phyloP scores from a whole-genome alignment of 139 green algal species.

The Chlorella vulgaris region DNA sequence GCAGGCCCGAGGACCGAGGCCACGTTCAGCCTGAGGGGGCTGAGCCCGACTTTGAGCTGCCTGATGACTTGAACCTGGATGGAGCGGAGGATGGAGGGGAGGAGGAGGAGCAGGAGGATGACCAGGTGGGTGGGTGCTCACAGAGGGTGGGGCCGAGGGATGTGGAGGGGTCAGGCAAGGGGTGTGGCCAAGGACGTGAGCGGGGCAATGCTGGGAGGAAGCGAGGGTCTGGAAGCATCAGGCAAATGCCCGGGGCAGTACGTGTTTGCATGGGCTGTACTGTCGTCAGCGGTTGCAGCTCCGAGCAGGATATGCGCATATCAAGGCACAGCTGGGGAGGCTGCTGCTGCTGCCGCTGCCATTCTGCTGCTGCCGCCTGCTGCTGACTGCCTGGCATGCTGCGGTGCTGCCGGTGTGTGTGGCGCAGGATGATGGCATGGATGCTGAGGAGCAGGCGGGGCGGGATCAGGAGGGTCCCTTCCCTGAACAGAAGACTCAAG shows the following conservation, averaged over 20 bases:
- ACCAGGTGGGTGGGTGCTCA: constrained; percentile 5
- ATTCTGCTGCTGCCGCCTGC: constrained; percentile 9
- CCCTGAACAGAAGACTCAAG: background rate
- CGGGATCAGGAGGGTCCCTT: constrained; percentile 21
- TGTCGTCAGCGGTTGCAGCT: too few relatives aligned
- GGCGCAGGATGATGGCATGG: constrained; percentile 27
- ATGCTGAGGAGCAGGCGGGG: constrained; percentile 26
- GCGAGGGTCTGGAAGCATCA: background rate
- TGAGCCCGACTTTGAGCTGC: constrained; percentile 80
- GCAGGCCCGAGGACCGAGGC: constrained; percentile 81
- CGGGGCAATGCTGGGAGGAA: too few relatives aligned
- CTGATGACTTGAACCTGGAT: constrained; percentile 85
- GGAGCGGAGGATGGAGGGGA: constrained; percentile 50
- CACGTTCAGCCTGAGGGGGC: constrained; percentile 57
- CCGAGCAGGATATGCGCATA: too few relatives aligned
- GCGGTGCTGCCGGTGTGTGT: constrained; percentile 11
- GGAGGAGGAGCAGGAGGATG: constrained; percentile 28
- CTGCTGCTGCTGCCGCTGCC: constrained; percentile 28
- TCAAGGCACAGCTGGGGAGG: too few relatives aligned
- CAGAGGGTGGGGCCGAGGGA: background rate
- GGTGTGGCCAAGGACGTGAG: too few relatives aligned
- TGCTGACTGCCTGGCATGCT: background rate
- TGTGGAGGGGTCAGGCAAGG: too few relatives aligned
- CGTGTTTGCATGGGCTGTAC: too few relatives aligned
- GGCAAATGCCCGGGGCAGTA: constrained; percentile 15